phyloP scores from a whole-genome alignment of 2,329 filamentous ascomycete genomes.

The Domatiomyces catenatus region DNA sequence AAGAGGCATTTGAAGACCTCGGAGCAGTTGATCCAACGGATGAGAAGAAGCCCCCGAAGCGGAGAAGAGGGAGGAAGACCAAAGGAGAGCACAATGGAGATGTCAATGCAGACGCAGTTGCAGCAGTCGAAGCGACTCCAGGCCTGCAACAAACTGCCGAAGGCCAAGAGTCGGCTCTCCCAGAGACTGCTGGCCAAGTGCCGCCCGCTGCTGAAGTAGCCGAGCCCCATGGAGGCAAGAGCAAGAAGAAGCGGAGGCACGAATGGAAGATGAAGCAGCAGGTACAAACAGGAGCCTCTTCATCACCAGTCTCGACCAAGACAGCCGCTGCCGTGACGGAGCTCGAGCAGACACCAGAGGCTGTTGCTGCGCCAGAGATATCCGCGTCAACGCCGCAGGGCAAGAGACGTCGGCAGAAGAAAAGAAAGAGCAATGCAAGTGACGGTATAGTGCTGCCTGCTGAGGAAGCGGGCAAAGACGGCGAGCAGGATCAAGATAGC shows the following conservation, averaged over 20 bases:
- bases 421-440: neutral
- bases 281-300: neutral
- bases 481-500: neutral
- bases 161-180: neutral
- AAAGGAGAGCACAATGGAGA: neutral
- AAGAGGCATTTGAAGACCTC: conserved; percentile 8
- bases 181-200: neutral
- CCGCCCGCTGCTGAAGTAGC: neutral
- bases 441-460: neutral
- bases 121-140: neutral
- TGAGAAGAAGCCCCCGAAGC: conserved; percentile 20
- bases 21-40: conserved; percentile 18
- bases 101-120: neutral
- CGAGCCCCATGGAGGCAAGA: neutral
- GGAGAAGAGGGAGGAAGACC: conserved; percentile 15
- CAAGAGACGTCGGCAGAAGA: neutral
- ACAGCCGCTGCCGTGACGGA: neutral
- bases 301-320: neutral
- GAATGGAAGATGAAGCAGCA: neutral
- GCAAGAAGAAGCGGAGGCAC: neutral
- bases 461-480: neutral
- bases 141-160: neutral
- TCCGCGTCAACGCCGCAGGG: neutral
- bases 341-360: neutral
- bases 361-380: neutral